A percentile compares a stretch with the other conserved stretches of the same genome.
These are phyloP conservation scores for Passiflora organensis DNA, from an alignment of 345 rosid species.

Conservation along the genomic window DNA sequence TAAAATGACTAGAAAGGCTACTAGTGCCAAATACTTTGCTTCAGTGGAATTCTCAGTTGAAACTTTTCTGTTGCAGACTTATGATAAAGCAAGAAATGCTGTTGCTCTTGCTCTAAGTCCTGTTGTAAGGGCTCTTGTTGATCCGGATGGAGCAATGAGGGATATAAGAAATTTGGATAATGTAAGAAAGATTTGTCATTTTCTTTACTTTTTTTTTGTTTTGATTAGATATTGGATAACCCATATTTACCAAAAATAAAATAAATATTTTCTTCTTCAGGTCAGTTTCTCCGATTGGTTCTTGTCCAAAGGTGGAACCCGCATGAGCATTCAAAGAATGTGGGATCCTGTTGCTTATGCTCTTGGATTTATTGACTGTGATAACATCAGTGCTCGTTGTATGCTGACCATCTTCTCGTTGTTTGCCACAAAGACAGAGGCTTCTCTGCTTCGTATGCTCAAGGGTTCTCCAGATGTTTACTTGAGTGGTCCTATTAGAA, in stretches of 20 bases:
- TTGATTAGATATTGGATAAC: not conserved
- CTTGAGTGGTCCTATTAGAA: conserved; percentile 89
- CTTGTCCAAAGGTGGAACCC: conserved; percentile 91
- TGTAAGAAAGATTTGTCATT: conserved; percentile 35
- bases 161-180: conserved; percentile 84
- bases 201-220: conserved; percentile 8
- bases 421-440: conserved; percentile 99
- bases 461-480: conserved; percentile 95
- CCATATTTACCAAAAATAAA: not conserved
- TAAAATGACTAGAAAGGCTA: conserved; percentile 16
- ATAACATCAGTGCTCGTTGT: conserved; percentile 97
- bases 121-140: conserved; percentile 79
- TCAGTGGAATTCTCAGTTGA: conserved; percentile 3
- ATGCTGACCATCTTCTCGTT: conserved; percentile 98
- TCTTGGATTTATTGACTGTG: conserved; percentile 96
- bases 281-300: conserved; percentile 99
- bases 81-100: conserved; percentile 92
- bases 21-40: conserved; percentile 2
- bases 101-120: conserved; percentile 94
- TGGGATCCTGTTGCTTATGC: conserved; percentile 99
- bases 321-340: conserved; percentile 85
- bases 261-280: conserved; percentile 32
- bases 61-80: conserved; percentile 44
- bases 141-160: conserved; percentile 88
- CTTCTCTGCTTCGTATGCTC: conserved; percentile 95